These are phyloP conservation scores for Trypanosoma brucei DNA, from an alignment of 208 protist species.

Conservation along the genomic window DNA sequence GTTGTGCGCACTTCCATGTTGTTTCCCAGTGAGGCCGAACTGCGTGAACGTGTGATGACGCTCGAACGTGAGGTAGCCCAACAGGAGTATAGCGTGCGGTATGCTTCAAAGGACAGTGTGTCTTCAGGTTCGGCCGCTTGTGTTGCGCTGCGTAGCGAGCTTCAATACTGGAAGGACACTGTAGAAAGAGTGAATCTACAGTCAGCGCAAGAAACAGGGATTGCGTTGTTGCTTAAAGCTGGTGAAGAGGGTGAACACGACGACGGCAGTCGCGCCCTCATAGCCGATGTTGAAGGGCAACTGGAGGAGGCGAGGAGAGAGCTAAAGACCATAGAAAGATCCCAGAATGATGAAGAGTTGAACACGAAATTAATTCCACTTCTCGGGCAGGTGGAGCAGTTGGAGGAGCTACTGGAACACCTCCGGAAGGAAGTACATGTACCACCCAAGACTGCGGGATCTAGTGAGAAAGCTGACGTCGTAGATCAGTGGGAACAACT, in stretches of 20 bases:
- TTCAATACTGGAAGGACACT: constrained; percentile 60
- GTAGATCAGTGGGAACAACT: constrained; percentile 79
- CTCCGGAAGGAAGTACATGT: constrained; percentile 28
- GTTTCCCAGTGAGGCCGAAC: constrained; percentile 62
- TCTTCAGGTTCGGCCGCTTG: constrained; percentile 52
- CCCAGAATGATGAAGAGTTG: constrained; percentile 68
- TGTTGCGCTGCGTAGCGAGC: constrained; percentile 59
- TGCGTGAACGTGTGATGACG: constrained; percentile 46
- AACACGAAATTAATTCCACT: constrained; percentile 71
- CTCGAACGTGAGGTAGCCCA: constrained; percentile 71
- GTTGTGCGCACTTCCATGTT: constrained; percentile 61
- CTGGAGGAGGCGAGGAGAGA: constrained; percentile 36
- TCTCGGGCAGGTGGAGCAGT: constrained; percentile 59
- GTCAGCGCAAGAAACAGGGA: constrained; percentile 74
- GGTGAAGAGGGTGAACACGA: constrained; percentile 8
- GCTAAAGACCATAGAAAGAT: constrained; percentile 57
- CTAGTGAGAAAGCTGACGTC: constrained; percentile 28
- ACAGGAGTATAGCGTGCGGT: constrained; percentile 83
- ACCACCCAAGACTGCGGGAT: constrained; percentile 1
- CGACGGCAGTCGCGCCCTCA: constrained; percentile 29
- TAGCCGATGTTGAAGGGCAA: constrained; percentile 59
- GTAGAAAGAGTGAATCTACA: constrained; percentile 59
- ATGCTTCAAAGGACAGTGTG: constrained; percentile 76
- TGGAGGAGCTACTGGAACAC: constrained; percentile 49
- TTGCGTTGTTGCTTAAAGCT: constrained; percentile 40